Evolutionary conservation across 371 early-diverging fungal species (phyloP).

Genomic region (Apophysomyces ossiformis): DNA sequence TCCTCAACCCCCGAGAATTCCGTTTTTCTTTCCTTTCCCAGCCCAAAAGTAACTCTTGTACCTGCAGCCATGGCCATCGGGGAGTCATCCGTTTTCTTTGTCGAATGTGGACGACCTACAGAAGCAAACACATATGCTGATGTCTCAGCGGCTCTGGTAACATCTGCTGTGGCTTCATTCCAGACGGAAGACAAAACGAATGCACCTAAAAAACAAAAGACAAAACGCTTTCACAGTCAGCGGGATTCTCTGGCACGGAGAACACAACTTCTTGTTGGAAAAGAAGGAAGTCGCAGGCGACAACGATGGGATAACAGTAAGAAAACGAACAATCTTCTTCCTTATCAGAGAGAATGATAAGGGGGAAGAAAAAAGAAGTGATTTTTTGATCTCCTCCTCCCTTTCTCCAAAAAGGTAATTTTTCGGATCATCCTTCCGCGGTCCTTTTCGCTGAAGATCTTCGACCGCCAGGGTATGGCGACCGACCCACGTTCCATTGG

Average conservation of each 20-base stretch:
- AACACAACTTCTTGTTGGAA: conserved; percentile 30
- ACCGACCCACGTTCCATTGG: conserved; percentile 6
- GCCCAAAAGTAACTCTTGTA: too few species aligned
- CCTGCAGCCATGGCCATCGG: background rate
- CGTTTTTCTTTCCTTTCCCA: too few species aligned
- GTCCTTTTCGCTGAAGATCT: conserved; percentile 41
- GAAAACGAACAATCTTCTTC: background rate
- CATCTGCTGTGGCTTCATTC: background rate
- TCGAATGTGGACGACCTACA: conserved; percentile 1
- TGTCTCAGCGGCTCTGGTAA: conserved; percentile 5
- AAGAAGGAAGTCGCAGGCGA: conserved; percentile 39
- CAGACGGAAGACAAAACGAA: background rate
- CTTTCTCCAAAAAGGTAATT: conserved; percentile 27
- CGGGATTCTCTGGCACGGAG: conserved; percentile 21
- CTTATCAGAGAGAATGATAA: too few species aligned
- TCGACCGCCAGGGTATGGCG: conserved; percentile 36
- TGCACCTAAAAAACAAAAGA: conserved; percentile 10
- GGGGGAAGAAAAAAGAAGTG: too few species aligned
- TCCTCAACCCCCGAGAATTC: too few species aligned
- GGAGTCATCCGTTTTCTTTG: conserved; percentile 4
- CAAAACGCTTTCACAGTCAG: conserved; percentile 16
- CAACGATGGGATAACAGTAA: conserved; percentile 46
- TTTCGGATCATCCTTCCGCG: conserved; percentile 41
- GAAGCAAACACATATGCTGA: background rate
- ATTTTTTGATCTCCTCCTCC: background rate